Conservation (phyloP, 2,329 filamentous ascomycete genomes). For the Diaporthe ampelina region DNA sequence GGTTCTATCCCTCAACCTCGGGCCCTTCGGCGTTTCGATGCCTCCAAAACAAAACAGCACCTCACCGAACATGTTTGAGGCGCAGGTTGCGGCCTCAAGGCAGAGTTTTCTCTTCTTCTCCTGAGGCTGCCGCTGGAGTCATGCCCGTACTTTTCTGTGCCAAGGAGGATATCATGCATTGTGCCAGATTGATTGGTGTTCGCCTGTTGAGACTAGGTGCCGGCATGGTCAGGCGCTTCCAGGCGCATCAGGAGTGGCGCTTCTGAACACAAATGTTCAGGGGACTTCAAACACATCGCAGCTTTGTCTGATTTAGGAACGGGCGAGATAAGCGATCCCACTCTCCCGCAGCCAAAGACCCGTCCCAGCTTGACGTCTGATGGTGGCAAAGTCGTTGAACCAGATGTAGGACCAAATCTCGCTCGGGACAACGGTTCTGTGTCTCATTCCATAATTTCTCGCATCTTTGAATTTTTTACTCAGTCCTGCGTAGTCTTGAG, state of each 20-base stretch:
- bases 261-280: neutral
- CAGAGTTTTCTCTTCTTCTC: neutral
- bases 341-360: neutral
- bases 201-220: neutral
- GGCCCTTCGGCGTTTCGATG: slow-evolving; percentile 16
- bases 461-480: neutral
- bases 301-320: slow-evolving; percentile 23
- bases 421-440: neutral
- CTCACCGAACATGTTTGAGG: slow-evolving; percentile 32
- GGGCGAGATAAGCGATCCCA: neutral
- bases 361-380: slow-evolving; percentile 22
- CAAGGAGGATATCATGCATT: neutral
- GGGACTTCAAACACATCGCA: slow-evolving; percentile 14
- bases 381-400: slow-evolving; percentile 7
- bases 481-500: too few relatives aligned
- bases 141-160: neutral
- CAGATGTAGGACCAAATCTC: neutral
- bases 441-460: neutral
- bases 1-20: neutral
- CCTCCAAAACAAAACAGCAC: slow-evolving; percentile 22
- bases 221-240: neutral
- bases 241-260: too few relatives aligned
- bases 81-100: slow-evolving; percentile 4
- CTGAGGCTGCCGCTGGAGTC: slow-evolving; percentile 4
- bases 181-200: neutral